Base-by-base conservation (phyloP, 768 basidiomycete species). In the Pleurotus citrinopileatus region DNA sequence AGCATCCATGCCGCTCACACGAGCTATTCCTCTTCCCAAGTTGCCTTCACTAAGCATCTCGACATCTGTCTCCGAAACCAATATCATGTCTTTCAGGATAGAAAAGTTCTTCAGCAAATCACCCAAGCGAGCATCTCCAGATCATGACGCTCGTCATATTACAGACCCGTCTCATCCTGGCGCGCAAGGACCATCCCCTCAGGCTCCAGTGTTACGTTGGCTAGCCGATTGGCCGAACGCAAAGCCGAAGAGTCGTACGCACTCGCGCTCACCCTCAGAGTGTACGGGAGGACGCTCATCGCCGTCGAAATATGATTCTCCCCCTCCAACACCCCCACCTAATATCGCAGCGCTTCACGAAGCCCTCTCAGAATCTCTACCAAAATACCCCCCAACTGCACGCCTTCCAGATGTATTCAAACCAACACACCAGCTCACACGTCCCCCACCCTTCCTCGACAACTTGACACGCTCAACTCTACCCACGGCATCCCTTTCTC, bases 401-500 rank as follows among this genome's bases (percentile, higher is more conserved):
- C 67, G 67, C 34, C 70, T 78, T 15, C 68, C 77, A 3, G 62
- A 71, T 3, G 65, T 71, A 1, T 72, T 72, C 52, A 65, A 62
- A 25, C 46, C 65, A 15, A 57, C 72, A 8, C 69, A 57, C 17
- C 53, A 61, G n/a, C 65, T 76, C 25, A 60, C 70, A 0, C 73
- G 74, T 26, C 72, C 77, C 0, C 83, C 83, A 6, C 76, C 78
- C 6, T 75, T 81, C 52, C 66, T 86, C 50, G 77, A 79, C 60
- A 74, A 64, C 58, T 73, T 86, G 51, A 77, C 83, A 2, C 79
- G 84, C 42, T 74, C 79, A 1, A 82, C 87, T 0, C 75, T 87
- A 22, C 86, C 88, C 22, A 85, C 81, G 5, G 72, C 83, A 4
- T 81, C 83, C 1, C 67, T 87, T 12, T 81, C 84, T 0, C 76